A percentile compares a stretch with the other conserved stretches of the same genome.
Conservation (phyloP, 2,329 filamentous ascomycete species). For the Emergomyces africanus region DNA sequence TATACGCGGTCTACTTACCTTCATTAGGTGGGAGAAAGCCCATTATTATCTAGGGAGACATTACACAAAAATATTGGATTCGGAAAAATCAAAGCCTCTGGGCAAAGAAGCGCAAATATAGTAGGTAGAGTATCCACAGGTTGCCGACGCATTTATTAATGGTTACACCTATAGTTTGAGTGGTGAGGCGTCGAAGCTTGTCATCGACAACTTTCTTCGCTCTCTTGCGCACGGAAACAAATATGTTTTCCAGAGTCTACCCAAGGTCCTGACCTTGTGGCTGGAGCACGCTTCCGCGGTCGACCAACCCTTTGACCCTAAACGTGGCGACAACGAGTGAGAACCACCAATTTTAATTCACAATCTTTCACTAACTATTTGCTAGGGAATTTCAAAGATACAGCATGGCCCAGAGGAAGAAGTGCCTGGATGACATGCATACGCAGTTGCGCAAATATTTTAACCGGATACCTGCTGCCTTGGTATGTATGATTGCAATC, state of each 20-base stretch:
- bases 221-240: slow-evolving; percentile 83
- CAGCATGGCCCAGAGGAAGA: slow-evolving; percentile 41
- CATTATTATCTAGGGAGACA: slow-evolving; percentile 95
- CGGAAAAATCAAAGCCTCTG: slow-evolving; percentile 63
- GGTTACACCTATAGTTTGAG: slow-evolving; percentile 39
- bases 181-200: slow-evolving; percentile 73
- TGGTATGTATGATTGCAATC: slow-evolving; percentile 18
- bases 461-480: slow-evolving; percentile 34
- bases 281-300: slow-evolving; percentile 74
- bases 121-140: slow-evolving; percentile 16
- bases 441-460: slow-evolving; percentile 69
- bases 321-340: slow-evolving; percentile 35
- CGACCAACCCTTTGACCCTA: slow-evolving; percentile 44
- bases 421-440: slow-evolving; percentile 57
- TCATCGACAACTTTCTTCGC: slow-evolving; percentile 86
- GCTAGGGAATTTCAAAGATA: slow-evolving; percentile 35
- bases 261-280: slow-evolving; percentile 86
- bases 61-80: slow-evolving; percentile 91
- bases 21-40: slow-evolving; percentile 76
- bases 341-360: slow-evolving; percentile 6
- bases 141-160: not conserved
- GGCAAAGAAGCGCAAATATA: slow-evolving; percentile 67
- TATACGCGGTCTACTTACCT: slow-evolving; percentile 5
- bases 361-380: slow-evolving; percentile 7
- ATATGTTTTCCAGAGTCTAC: slow-evolving; percentile 89